A percentile compares a stretch with the other conserved stretches of the same genome.
phyloP scores from a whole-genome alignment of 345 rosid species.

The Rhizophora mangle region DNA sequence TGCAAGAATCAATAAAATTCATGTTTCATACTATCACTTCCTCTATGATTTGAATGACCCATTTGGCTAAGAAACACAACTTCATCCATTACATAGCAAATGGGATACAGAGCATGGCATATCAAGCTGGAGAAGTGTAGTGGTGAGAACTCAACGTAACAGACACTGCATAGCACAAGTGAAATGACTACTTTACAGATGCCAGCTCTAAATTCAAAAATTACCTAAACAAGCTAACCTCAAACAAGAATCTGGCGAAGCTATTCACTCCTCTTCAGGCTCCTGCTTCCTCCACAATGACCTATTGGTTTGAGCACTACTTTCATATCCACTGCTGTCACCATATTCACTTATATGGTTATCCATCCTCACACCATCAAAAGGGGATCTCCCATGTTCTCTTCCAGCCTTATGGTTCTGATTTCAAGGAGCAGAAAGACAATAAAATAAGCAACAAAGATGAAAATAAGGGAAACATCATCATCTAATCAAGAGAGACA shows the following conservation, averaged over 20 bases:
- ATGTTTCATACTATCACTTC: no score
- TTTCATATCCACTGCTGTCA: constrained; percentile 76
- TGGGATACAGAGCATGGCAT: no score
- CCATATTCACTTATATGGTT: constrained; percentile 58
- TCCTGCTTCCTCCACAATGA: constrained; percentile 46
- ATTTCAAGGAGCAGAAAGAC: constrained; percentile 10
- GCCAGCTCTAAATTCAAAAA: constrained; percentile 4
- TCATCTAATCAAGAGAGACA: no score
- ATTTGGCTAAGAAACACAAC: background rate
- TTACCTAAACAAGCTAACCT: constrained; percentile 7
- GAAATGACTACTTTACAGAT: background rate
- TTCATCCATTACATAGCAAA: background rate
- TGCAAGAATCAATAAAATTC: no score
- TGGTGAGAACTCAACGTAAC: background rate
- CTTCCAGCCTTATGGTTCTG: constrained; percentile 59
- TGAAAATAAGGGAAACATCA: background rate
- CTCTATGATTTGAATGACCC: background rate
- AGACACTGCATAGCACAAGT: background rate
- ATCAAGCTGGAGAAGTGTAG: no score
- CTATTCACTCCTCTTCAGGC: constrained; percentile 38
- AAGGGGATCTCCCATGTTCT: constrained; percentile 41
- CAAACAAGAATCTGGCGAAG: constrained; percentile 12
- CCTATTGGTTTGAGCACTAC: constrained; percentile 43
- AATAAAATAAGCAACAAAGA: background rate
- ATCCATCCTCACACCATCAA: constrained; percentile 39